phyloP scores from a whole-genome alignment of 2,329 filamentous ascomycete species.

The Aurifilum marmelostoma region DNA sequence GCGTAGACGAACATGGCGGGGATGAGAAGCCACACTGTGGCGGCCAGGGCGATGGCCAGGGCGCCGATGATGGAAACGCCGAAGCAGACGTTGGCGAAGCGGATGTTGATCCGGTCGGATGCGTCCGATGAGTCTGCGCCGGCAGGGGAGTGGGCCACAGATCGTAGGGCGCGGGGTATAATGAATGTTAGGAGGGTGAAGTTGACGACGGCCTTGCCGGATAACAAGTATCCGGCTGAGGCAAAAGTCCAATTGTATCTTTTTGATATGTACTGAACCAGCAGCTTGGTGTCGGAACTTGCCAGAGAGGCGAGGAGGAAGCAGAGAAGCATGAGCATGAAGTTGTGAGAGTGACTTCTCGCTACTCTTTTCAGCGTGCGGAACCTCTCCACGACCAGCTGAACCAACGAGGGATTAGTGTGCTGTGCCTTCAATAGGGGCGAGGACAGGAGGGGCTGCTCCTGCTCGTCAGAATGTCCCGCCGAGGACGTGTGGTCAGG shows the following conservation, averaged over 20 bases:
- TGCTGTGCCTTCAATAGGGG: conserved; percentile 43
- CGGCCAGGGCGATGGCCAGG: conserved; percentile 45
- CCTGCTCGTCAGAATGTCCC: conserved; percentile 38
- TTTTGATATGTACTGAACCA: conserved; percentile 55
- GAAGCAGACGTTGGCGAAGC: conserved; percentile 43
- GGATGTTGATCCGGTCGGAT: conserved; percentile 38
- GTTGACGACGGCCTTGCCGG: conserved; percentile 52
- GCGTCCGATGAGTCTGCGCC: conserved; percentile 31
- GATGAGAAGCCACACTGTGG: conserved; percentile 45
- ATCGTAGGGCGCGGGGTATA: conserved; percentile 44
- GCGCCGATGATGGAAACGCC: conserved; percentile 46
- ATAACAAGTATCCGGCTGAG: conserved; percentile 51
- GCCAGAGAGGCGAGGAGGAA: conserved; percentile 54
- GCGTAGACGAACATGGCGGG: conserved; percentile 51
- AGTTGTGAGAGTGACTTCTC: conserved; percentile 45
- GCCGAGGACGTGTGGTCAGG: conserved; percentile 29
- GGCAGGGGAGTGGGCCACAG: conserved; percentile 18
- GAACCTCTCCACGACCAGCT: conserved; percentile 36
- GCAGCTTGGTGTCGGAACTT: conserved; percentile 54
- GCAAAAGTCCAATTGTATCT: conserved; percentile 52
- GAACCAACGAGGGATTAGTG: conserved; percentile 30
- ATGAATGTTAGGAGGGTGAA: conserved; percentile 48
- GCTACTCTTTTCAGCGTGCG: conserved; percentile 39
- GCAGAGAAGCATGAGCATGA: conserved; percentile 46
- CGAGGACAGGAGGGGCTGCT: conserved; percentile 44